Conservation (phyloP, 441 rosid genomes). For the Euphorbia celastroides region DNA sequence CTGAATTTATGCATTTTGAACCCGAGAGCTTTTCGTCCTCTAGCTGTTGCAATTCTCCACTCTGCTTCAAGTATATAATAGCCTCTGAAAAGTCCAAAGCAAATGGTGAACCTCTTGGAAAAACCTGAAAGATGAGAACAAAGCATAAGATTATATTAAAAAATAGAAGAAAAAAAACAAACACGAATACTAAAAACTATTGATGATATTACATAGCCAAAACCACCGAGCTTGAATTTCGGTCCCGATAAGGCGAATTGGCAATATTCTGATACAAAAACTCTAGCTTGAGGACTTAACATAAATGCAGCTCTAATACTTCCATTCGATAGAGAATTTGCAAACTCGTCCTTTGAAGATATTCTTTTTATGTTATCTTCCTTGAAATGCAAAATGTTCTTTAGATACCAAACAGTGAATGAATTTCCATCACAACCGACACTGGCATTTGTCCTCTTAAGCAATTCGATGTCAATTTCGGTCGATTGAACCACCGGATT, state of each 20-base stretch:
- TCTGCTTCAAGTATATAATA: conserved; percentile 2
- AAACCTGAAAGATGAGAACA: neutral
- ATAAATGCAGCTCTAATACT: conserved; percentile 6
- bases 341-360: conserved; percentile 10
- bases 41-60: conserved; percentile 1
- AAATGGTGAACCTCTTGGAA: neutral
- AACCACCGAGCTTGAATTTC: conserved; percentile 10
- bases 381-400: conserved; percentile 11
- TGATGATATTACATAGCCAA: conserved; percentile 5
- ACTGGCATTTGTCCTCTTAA: neutral
- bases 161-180: too few relatives aligned
- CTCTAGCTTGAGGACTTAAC: neutral
- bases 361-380: conserved; percentile 10
- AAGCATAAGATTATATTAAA: neutral
- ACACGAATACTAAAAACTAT: too few relatives aligned
- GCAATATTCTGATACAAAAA: too few relatives aligned
- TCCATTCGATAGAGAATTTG: neutral
- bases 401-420: conserved; percentile 1
- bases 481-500: conserved; percentile 6
- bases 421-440: conserved; percentile 18
- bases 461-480: neutral
- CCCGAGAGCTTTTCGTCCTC: neutral
- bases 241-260: conserved; percentile 4
- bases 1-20: too few relatives aligned
- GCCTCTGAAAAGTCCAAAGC: conserved; percentile 7